phyloP scores from a whole-genome alignment of 2,329 filamentous ascomycete genomes.

The Aspergillus sojae region DNA sequence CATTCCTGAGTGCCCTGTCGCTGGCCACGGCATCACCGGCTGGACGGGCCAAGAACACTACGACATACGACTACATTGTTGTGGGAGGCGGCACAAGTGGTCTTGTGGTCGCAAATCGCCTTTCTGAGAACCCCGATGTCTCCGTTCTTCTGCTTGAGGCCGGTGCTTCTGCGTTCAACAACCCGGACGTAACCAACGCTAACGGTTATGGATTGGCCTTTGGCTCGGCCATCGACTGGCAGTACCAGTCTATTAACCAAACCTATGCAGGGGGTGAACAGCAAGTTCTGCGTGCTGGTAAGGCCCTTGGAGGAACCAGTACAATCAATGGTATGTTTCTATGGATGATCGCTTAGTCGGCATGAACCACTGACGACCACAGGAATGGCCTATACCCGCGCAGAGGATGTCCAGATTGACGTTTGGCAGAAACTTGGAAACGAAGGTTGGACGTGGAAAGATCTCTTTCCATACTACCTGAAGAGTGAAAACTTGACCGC shows the following conservation, averaged over 20 bases:
- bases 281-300: slow-evolving; percentile 44
- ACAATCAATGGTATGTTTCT: slow-evolving; percentile 43
- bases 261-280: slow-evolving; percentile 39
- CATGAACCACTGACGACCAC: background rate
- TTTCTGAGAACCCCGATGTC: slow-evolving; percentile 34
- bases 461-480: slow-evolving; percentile 33
- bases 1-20: slow-evolving; percentile 18
- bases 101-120: slow-evolving; percentile 38
- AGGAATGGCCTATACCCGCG: slow-evolving; percentile 45
- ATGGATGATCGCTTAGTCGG: background rate
- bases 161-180: slow-evolving; percentile 32
- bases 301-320: slow-evolving; percentile 48
- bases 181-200: slow-evolving; percentile 31
- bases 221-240: slow-evolving; percentile 46
- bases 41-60: background rate
- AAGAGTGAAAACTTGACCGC: slow-evolving; percentile 33
- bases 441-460: slow-evolving; percentile 37
- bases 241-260: slow-evolving; percentile 44
- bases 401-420: slow-evolving; percentile 42
- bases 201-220: slow-evolving; percentile 32
- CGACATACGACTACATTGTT: slow-evolving; percentile 36
- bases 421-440: slow-evolving; percentile 39
- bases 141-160: slow-evolving; percentile 37
- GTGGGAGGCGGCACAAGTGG: slow-evolving; percentile 41
- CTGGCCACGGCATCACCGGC: slow-evolving; percentile 9